Conservation (phyloP, 805 yeast genomes). For the Zygotorulaspora danielsina region DNA sequence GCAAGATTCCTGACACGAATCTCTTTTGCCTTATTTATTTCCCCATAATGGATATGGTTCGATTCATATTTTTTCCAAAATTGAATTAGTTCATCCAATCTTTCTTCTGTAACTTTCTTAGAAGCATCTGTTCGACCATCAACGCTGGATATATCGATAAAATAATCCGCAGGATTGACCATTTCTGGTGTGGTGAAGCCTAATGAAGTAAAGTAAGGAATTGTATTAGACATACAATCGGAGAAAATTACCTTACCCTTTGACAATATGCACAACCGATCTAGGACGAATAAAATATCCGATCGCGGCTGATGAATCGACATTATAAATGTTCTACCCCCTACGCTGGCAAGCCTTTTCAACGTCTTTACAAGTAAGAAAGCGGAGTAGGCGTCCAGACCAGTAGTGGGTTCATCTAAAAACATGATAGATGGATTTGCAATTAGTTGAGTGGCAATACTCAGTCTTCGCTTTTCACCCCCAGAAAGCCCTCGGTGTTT, state of each 20-base stretch:
- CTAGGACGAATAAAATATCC: slow-evolving; percentile 67
- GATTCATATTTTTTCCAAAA: slow-evolving; percentile 37
- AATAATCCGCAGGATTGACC: slow-evolving; percentile 59
- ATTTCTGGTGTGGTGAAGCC: slow-evolving; percentile 45
- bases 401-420: slow-evolving; percentile 86
- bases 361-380: slow-evolving; percentile 57
- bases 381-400: slow-evolving; percentile 77
- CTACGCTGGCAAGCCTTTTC: slow-evolving; percentile 48
- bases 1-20: slow-evolving; percentile 26
- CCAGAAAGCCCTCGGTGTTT: slow-evolving; percentile 67
- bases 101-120: slow-evolving; percentile 34
- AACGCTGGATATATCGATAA: slow-evolving; percentile 54
- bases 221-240: slow-evolving; percentile 43
- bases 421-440: slow-evolving; percentile 73
- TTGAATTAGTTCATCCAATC: slow-evolving; percentile 36
- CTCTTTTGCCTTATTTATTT: slow-evolving; percentile 15
- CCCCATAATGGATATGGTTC: slow-evolving; percentile 2
- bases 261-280: slow-evolving; percentile 61
- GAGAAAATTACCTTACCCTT: slow-evolving; percentile 54
- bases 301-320: slow-evolving; percentile 83
- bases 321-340: slow-evolving; percentile 67
- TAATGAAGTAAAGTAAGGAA: slow-evolving; percentile 46
- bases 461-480: slow-evolving; percentile 75
- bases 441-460: slow-evolving; percentile 72
- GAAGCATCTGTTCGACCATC: slow-evolving; percentile 43